Conservation (phyloP, 768 basidiomycete genomes). For the Mycena olivaceomarginata region DNA sequence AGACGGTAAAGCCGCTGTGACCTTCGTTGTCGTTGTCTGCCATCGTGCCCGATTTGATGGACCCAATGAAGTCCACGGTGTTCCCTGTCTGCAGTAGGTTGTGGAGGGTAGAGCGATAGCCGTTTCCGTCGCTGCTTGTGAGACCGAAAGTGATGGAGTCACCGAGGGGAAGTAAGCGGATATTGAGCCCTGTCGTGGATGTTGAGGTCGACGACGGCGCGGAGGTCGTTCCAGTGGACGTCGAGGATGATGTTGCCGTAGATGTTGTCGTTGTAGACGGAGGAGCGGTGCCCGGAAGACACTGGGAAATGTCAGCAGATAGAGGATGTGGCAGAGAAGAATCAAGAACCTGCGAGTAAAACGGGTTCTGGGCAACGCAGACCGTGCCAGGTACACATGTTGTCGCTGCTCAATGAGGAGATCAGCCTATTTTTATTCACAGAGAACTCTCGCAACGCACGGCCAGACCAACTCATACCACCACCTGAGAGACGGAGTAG, state of each 20-base stretch:
- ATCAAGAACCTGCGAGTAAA: slow-evolving; percentile 24
- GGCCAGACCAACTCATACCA: slow-evolving; percentile 21
- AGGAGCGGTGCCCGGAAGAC: slow-evolving; percentile 9
- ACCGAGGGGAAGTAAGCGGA: slow-evolving; percentile 39
- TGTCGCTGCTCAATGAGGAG: neutral
- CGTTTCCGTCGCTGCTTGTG: slow-evolving; percentile 43
- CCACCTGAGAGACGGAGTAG: neutral
- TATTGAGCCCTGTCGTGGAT: slow-evolving; percentile 21
- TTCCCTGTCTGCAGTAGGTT: slow-evolving; percentile 37
- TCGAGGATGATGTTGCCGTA: slow-evolving; percentile 6
- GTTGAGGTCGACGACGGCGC: slow-evolving; percentile 24
- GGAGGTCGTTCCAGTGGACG: slow-evolving; percentile 19
- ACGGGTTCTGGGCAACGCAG: slow-evolving; percentile 21
- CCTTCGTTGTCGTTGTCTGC: slow-evolving; percentile 44
- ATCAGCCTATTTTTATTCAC: no score
- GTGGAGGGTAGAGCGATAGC: slow-evolving; percentile 37
- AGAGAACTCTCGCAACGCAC: neutral
- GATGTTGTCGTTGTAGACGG: slow-evolving; percentile 2
- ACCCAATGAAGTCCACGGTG: slow-evolving; percentile 44
- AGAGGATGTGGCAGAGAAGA: neutral
- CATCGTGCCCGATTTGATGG: slow-evolving; percentile 40
- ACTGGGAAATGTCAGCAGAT: neutral
- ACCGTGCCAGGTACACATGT: slow-evolving; percentile 12
- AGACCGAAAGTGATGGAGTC: slow-evolving; percentile 37
- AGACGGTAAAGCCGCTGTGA: slow-evolving; percentile 34